Base-by-base conservation (phyloP, 1,284 basidiomycete species). In the Lentinula novae-zelandiae region DNA sequence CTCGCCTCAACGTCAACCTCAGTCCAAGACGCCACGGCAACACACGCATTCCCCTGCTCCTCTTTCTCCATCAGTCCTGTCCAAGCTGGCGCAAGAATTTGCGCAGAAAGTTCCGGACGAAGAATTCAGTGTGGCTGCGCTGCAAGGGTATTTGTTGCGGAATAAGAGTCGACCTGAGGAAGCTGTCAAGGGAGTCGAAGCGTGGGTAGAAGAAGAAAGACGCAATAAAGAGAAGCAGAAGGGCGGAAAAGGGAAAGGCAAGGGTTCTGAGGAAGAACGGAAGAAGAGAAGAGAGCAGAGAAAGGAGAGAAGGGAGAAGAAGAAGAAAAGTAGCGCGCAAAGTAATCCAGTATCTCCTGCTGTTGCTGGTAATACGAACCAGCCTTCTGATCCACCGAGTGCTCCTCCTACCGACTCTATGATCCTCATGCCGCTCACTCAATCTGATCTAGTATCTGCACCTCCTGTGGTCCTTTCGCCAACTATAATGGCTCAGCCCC, bases 141-240 rank as follows among this genome's bases (percentile, higher is more conserved):
- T 94, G 62, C 92, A 93, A 75, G 92, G 90, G 70, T 93, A 92
- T 73, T 70, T 94, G 61, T 75, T 94, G 62, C 87, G 87, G 75
- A 88, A 92, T 75, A 93, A 93, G 76, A 86, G 85, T 17, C 79
- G 86, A 56, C 91, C 92, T 1, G 86, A 90, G 68, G 76, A 79
- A 4, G 90, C 90, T 36, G 86, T 89, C 5, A 73, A 77, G 42
- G 84, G 81, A 17, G 86, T 85, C 20, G 76, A 76, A 1, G 79
- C 75, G 36, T 93, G 92, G 91, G 89, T 92, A 31, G 71, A 80
- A 51, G 78, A 78, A 60, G 90, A 92, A 76, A 80, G 88, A 63
- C 83, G 85, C 72, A 82, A 81, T 75, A 80, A 81, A 67, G 89
- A 91, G 76, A 85, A 84, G 68, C 86, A 88, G 69, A 85, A 82